Base-by-base conservation (phyloP, 495 filamentous ascomycete species). In the Staphylotrichum tortipilum region DNA sequence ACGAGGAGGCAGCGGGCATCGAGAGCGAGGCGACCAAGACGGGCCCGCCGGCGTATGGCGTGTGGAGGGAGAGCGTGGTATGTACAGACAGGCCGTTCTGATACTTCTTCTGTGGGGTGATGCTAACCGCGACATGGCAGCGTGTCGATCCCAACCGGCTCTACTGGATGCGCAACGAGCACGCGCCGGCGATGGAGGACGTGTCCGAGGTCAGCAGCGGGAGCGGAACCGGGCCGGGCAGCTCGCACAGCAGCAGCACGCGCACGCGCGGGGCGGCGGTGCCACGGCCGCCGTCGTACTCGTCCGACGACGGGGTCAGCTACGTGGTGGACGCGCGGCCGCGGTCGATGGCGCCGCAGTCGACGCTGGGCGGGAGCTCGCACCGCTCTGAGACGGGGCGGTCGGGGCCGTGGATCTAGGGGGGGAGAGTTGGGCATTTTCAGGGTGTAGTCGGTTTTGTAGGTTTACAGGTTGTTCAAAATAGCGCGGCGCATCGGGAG, bases 41-140 rank as follows among this genome's bases (percentile, higher is more conserved):
- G 26, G 82, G 86, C 14, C 89, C 89, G 28, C 89, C 89, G 14
- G 87, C 88, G n/a, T 95, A 95, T 66, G 89, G 88, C 2, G 61
- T 86, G 9, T 95, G 88, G 88, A 71, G 86, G 50, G 78, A 80
- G 63, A 87, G 82, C 63, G 85, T 92, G 68, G 85, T 89, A 78
- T 64, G 83, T 81, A n/a, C n/a, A n/a, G n/a, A n/a, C n/a, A n/a
- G 41, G 26, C 5, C n/a, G 2, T 44, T 24, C 34, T 18, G 34
- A 12, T 15, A 11, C 28, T 26, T n/a, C 23, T 0, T n/a, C 17
- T 3, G 17, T 23, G 36, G 22, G 18, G 10, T 10, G 41, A n/a
- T 23, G 31, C 54, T 58, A 43, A 50, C 28, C 2, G 18, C 23
- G 18, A 26, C 29, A 14, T 26, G 50, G 36, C 55, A 85, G 81